Conservation (phyloP, 1,284 basidiomycete species). For the Fistulina hepatica region DNA sequence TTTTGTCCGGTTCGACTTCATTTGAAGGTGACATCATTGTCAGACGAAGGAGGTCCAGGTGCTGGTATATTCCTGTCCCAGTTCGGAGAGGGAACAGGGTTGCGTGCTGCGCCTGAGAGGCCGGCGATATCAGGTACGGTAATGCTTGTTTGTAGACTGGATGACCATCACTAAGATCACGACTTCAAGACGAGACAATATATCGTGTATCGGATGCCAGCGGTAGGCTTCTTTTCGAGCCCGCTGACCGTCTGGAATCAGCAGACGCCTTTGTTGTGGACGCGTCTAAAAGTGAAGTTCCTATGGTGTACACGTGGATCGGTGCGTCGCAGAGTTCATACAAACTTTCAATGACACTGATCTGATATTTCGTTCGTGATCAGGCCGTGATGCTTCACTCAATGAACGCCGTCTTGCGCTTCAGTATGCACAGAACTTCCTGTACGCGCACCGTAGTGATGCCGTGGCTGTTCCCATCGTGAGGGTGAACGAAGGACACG, state of each 20-base stretch:
- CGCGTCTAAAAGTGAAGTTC: conserved; percentile 24
- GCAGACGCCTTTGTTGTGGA: conserved; percentile 41
- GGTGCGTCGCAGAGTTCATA: too few relatives aligned
- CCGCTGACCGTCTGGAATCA: conserved; percentile 31
- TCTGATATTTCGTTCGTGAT: too few relatives aligned
- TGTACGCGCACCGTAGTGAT: conserved; percentile 28
- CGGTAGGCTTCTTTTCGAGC: conserved; percentile 29
- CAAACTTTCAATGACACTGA: too few relatives aligned
- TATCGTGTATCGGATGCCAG: conserved; percentile 39
- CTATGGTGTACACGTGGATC: conserved; percentile 48
- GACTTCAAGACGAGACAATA: too few relatives aligned
- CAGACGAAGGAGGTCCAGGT: conserved; percentile 42
- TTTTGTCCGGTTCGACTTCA: not conserved
- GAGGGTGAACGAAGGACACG: conserved; percentile 40
- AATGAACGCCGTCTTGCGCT: conserved; percentile 38
- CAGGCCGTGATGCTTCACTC: conserved; percentile 34
- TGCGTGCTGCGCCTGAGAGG: conserved; percentile 4
- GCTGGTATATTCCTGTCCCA: conserved; percentile 36
- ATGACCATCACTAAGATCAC: too few relatives aligned
- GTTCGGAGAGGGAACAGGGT: conserved; percentile 25
- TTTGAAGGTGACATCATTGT: not conserved
- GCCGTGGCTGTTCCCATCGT: conserved; percentile 32
- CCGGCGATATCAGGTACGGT: conserved; percentile 13
- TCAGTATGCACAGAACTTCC: conserved; percentile 43
- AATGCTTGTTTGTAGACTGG: too few relatives aligned